phyloP scores from a whole-genome alignment of 371 early-diverging fungal genomes.

The Mortierella sp. region DNA sequence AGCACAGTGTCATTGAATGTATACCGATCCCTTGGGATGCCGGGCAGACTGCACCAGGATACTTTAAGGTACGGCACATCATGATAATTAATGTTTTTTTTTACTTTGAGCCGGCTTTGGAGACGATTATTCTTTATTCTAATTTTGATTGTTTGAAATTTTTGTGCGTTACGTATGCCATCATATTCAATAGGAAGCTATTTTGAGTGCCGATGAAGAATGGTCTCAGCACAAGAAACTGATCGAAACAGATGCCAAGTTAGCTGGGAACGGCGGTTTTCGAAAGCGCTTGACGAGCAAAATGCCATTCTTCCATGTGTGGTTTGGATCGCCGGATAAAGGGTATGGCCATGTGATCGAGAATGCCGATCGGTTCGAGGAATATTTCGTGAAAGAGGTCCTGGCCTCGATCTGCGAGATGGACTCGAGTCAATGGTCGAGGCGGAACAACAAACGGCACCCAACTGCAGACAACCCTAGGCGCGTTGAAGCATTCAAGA shows the following conservation, averaged over 20 bases:
- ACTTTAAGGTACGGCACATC: constrained; percentile 70
- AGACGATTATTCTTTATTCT: not conserved
- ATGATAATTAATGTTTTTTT: not conserved
- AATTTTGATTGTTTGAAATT: too few species aligned
- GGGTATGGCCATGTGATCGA: constrained; percentile 98
- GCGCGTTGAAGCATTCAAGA: constrained; percentile 74
- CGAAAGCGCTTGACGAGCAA: constrained; percentile 76
- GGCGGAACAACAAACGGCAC: constrained; percentile 58
- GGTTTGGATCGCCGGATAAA: constrained; percentile 82
- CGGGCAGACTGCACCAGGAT: constrained; percentile 85
- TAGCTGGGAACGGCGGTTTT: constrained; percentile 68
- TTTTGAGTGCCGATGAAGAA: constrained; percentile 81
- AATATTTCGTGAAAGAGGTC: constrained; percentile 57
- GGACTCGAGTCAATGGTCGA: constrained; percentile 68
- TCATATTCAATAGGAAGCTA: constrained; percentile 70
- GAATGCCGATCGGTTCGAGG: constrained; percentile 77
- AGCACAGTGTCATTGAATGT: constrained; percentile 91
- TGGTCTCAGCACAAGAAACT: constrained; percentile 94
- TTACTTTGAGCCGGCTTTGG: not conserved
- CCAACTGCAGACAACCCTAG: constrained; percentile 65
- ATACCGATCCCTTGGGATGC: constrained; percentile 87
- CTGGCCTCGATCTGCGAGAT: constrained; percentile 53
- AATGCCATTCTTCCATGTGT: constrained; percentile 96
- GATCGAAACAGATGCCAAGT: constrained; percentile 76
- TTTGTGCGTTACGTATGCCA: not conserved